phyloP scores from a whole-genome alignment of 1,139 yeast species.

The Geotrichum reessii region DNA sequence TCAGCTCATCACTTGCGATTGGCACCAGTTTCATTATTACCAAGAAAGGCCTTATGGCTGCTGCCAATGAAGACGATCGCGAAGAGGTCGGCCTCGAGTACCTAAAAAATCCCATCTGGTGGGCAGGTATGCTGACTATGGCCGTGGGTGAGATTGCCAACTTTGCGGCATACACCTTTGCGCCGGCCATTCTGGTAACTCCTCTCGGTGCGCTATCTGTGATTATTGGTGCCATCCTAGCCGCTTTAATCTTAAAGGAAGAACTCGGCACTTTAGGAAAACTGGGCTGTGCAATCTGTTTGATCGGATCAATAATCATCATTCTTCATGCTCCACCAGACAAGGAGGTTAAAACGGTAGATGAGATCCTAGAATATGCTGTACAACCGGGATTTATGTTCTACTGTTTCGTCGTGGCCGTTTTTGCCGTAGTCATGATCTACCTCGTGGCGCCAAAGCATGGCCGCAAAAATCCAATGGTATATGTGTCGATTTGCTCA shows the following conservation, averaged over 20 bases:
- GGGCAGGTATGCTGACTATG: constrained; percentile 92
- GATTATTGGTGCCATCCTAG: constrained; percentile 80
- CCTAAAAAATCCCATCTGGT: constrained; percentile 83
- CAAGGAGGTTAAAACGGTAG: constrained; percentile 81
- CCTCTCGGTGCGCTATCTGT: constrained; percentile 90
- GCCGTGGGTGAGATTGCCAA: constrained; percentile 89
- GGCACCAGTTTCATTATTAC: constrained; percentile 89
- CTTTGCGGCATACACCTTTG: constrained; percentile 92
- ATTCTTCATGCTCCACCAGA: constrained; percentile 92
- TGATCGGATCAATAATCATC: constrained; percentile 84
- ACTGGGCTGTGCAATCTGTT: constrained; percentile 89
- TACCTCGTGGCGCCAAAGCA: constrained; percentile 76
- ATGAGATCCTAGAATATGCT: constrained; percentile 78
- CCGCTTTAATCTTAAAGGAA: constrained; percentile 77
- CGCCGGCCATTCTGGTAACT: constrained; percentile 88
- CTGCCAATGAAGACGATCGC: constrained; percentile 58
- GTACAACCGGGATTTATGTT: constrained; percentile 71
- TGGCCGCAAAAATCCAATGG: constrained; percentile 82
- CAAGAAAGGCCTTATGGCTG: constrained; percentile 65
- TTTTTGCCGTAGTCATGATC: constrained; percentile 71
- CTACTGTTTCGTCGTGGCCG: constrained; percentile 56
- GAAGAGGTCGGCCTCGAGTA: constrained; percentile 70
- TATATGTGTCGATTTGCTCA: constrained; percentile 83
- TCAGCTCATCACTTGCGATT: constrained; percentile 81
- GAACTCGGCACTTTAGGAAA: constrained; percentile 86